phyloP scores from a whole-genome alignment of 371 early-diverging fungal species.

The Zychaea mexicana region DNA sequence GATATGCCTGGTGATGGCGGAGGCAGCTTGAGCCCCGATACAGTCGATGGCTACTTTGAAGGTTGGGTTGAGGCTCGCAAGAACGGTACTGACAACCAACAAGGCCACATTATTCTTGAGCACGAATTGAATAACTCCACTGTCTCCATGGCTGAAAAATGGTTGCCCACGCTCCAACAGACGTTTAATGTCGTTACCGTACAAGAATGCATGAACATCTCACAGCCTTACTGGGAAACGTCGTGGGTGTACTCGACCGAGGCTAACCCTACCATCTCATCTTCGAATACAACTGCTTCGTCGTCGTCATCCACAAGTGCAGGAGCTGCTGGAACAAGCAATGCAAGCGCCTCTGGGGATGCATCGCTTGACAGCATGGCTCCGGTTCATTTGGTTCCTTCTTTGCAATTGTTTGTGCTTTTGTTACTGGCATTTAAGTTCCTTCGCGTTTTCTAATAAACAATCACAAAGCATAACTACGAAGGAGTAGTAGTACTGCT shows the following conservation, averaged over 20 bases:
- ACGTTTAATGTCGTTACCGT: slow-evolving; percentile 48
- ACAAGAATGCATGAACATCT: slow-evolving; percentile 51
- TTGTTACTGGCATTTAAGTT: background rate
- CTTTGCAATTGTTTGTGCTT: background rate
- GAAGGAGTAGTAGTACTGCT: no score
- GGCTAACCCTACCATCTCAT: slow-evolving; percentile 15
- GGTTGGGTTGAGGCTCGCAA: slow-evolving; percentile 37
- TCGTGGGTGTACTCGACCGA: slow-evolving; percentile 39
- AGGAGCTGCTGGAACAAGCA: background rate
- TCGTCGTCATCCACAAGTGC: slow-evolving; percentile 12
- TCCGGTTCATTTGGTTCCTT: background rate
- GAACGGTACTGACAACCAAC: slow-evolving; percentile 27
- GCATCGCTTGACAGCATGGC: background rate
- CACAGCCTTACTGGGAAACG: slow-evolving; percentile 53
- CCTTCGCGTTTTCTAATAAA: background rate
- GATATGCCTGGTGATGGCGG: slow-evolving; percentile 48
- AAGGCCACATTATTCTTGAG: slow-evolving; percentile 52
- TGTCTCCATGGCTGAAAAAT: slow-evolving; percentile 47
- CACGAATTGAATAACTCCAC: slow-evolving; percentile 54
- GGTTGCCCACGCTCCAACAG: slow-evolving; percentile 47
- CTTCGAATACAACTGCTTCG: background rate
- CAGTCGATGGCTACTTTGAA: slow-evolving; percentile 43
- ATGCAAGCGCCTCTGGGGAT: background rate
- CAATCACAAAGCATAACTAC: no score
- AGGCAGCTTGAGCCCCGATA: slow-evolving; percentile 33